These are phyloP conservation scores for Epichloe aotearoae DNA, from an alignment of 2,329 filamentous ascomycete genomes.

Conservation along the genomic window DNA sequence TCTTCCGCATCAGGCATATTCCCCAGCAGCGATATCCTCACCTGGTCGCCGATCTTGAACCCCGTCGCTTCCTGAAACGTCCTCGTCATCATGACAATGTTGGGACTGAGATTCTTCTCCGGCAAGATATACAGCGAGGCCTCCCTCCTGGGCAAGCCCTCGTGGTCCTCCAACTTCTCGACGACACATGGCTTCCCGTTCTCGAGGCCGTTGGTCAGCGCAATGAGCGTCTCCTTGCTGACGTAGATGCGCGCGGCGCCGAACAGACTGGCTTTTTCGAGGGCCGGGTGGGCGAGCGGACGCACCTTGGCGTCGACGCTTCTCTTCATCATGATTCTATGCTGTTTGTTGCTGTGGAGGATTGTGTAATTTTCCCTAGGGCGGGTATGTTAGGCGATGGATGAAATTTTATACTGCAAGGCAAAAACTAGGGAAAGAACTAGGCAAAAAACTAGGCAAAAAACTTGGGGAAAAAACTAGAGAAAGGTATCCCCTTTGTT, in stretches of 20 bases:
- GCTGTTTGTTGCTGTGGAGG: conserved; percentile 1
- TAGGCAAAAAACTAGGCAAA: no score
- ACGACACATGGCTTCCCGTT: conserved; percentile 29
- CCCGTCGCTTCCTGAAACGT: conserved; percentile 59
- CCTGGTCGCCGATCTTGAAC: conserved; percentile 57
- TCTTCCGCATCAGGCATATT: conserved; percentile 40
- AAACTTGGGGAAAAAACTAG: no score
- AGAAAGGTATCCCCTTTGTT: no score
- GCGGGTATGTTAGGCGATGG: no score
- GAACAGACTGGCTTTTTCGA: conserved; percentile 25
- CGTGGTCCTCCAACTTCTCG: conserved; percentile 18
- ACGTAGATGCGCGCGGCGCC: conserved; percentile 35
- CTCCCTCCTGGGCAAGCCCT: conserved; percentile 22
- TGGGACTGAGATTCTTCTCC: conserved; percentile 50
- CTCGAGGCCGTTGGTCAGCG: conserved; percentile 29
- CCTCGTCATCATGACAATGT: conserved; percentile 60
- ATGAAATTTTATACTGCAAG: no score
- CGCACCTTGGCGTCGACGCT: conserved; percentile 28
- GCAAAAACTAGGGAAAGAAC: no score
- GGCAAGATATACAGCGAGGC: conserved; percentile 37
- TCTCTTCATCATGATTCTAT: conserved; percentile 19
- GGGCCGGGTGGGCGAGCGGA: conserved; percentile 26
- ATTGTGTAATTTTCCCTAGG: no score
- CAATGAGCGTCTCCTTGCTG: conserved; percentile 32
- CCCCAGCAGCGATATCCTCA: conserved; percentile 44